phyloP scores from a whole-genome alignment of 345 rosid species.

The Cardamine chenopodiifolia region DNA sequence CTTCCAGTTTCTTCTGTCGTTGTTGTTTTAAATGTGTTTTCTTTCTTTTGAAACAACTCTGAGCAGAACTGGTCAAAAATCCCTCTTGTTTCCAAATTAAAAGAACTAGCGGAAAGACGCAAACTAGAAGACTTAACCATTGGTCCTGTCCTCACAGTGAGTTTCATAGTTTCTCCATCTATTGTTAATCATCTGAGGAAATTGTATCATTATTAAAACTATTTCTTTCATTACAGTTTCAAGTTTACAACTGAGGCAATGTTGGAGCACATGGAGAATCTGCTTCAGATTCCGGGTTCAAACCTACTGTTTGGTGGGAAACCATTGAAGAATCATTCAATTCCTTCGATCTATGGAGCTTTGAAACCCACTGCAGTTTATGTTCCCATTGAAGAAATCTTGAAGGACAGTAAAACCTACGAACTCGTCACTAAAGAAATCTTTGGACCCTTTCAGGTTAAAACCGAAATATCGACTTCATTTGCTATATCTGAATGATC shows the following conservation, averaged over 20 bases:
- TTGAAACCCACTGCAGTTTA: conserved; percentile 83
- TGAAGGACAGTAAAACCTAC: conserved; percentile 62
- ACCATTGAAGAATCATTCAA: conserved; percentile 74
- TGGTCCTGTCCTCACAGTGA: conserved; percentile 96
- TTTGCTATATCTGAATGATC: not conserved
- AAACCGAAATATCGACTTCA: not conserved
- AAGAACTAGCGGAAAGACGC: conserved; percentile 84
- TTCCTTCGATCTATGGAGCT: conserved; percentile 90
- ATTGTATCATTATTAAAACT: conserved; percentile 8
- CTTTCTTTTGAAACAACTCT: conserved; percentile 4
- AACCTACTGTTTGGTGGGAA: conserved; percentile 91
- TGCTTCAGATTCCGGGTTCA: conserved; percentile 83
- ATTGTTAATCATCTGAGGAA: conserved; percentile 4
- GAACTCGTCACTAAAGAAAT: conserved; percentile 87
- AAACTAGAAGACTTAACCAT: conserved; percentile 85
- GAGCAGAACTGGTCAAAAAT: conserved; percentile 80
- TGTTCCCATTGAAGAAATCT: conserved; percentile 87
- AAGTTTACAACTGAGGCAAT: conserved; percentile 89
- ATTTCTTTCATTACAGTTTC: not conserved
- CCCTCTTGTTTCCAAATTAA: conserved; percentile 64
- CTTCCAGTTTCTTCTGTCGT: conserved; percentile 17
- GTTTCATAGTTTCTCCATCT: conserved; percentile 39
- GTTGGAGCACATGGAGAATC: conserved; percentile 75
- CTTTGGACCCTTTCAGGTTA: conserved; percentile 98
- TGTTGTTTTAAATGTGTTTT: conserved; percentile 1